These are phyloP conservation scores for Pseudomassariella vexata DNA, from an alignment of 2,329 filamentous ascomycete species.

Conservation along the genomic window DNA sequence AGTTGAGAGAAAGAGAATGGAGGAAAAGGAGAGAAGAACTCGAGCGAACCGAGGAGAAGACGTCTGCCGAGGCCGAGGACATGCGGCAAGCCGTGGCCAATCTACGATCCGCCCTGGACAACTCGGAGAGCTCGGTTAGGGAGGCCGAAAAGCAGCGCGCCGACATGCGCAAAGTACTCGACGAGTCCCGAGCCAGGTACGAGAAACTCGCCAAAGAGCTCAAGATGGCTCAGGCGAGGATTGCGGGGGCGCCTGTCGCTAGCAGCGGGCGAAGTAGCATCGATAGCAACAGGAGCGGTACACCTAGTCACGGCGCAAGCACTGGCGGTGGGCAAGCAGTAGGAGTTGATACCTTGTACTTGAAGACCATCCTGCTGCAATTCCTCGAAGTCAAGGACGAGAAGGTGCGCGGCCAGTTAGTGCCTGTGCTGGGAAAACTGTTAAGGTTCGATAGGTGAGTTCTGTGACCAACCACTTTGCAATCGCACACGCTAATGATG, in stretches of 20 bases:
- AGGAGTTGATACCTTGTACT: constrained; percentile 51
- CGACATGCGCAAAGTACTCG: constrained; percentile 69
- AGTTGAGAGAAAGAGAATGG: constrained; percentile 68
- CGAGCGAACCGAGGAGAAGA: constrained; percentile 63
- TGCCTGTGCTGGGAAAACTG: constrained; percentile 71
- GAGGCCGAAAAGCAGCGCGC: constrained; percentile 78
- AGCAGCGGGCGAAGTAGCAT: constrained; percentile 36
- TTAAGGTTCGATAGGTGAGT: constrained; percentile 71
- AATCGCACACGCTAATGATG: not conserved
- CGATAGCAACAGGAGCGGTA: constrained; percentile 39
- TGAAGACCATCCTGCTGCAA: constrained; percentile 77
- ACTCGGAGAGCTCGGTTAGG: constrained; percentile 76
- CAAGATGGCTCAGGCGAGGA: constrained; percentile 45
- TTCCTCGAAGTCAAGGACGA: constrained; percentile 78
- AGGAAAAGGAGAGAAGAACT: constrained; percentile 68
- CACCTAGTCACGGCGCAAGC: constrained; percentile 19
- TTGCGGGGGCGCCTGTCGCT: constrained; percentile 22
- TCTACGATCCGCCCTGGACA: constrained; percentile 75
- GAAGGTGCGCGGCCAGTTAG: constrained; percentile 67
- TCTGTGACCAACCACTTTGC: not conserved
- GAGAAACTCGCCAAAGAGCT: constrained; percentile 73
- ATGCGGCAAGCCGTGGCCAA: constrained; percentile 71
- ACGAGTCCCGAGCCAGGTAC: constrained; percentile 70
- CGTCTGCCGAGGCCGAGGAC: constrained; percentile 68
- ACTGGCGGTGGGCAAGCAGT: constrained; percentile 15